A percentile compares a stretch with the other conserved stretches of the same genome.
Evolutionary conservation across 164 flowering plant genomes (phyloP).

Genomic region (Piper longum): DNA sequence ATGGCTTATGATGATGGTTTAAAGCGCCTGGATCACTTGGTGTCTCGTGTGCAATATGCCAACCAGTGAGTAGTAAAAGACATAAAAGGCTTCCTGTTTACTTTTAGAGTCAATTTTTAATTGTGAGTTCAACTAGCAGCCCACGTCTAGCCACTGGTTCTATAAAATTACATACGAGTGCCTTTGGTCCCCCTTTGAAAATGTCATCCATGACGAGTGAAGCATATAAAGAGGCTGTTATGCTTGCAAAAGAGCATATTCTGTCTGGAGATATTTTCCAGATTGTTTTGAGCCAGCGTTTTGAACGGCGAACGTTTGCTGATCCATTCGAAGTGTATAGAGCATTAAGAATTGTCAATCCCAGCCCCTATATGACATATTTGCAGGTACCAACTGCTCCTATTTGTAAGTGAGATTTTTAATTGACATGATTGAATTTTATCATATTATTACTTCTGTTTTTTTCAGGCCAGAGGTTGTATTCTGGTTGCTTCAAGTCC

Average conservation of each 20-base stretch:
- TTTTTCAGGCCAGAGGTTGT: conserved; percentile 82
- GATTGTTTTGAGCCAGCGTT: conserved; percentile 90
- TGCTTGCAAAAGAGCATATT: conserved; percentile 83
- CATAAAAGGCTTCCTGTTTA: background rate
- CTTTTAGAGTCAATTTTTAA: background rate
- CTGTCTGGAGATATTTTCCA: conserved; percentile 93
- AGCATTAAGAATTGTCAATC: conserved; percentile 86
- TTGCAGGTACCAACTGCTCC: conserved; percentile 35
- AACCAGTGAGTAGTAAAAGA: conserved; percentile 40
- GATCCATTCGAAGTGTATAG: conserved; percentile 95
- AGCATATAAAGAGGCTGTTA: conserved; percentile 58
- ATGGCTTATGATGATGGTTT: conserved; percentile 68
- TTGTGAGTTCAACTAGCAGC: conserved; percentile 24
- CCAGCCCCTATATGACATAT: conserved; percentile 91
- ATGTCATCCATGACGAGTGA: conserved; percentile 65
- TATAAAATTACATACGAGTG: conserved; percentile 37
- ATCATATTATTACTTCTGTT: too few relatives aligned
- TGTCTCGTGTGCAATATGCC: conserved; percentile 61
- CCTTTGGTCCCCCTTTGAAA: conserved; percentile 52
- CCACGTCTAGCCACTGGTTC: conserved; percentile 69
- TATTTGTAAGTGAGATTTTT: background rate
- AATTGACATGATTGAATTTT: background rate
- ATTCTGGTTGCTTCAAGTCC: conserved; percentile 93
- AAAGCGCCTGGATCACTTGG: conserved; percentile 37
- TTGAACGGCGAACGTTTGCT: conserved; percentile 83